A percentile compares a stretch with the other conserved stretches of the same genome.
Evolutionary conservation across 176 grass and related monocot genomes (phyloP).

Genomic region (Eleusine indica): DNA sequence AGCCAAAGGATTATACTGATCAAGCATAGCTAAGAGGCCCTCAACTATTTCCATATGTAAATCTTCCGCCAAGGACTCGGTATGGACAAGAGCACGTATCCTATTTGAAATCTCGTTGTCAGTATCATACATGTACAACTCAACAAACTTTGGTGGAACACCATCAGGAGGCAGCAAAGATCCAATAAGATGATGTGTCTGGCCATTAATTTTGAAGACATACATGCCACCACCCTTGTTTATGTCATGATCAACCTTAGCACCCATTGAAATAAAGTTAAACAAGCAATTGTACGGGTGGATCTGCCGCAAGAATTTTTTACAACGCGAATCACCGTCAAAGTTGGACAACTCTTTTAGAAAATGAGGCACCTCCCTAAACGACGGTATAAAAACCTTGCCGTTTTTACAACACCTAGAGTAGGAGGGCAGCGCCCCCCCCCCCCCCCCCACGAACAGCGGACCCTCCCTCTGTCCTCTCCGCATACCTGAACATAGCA

Average conservation of each 20-base stretch:
- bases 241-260: not conserved
- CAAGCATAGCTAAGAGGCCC: not conserved
- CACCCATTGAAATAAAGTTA: not conserved
- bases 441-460: too few relatives aligned
- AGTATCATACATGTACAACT: not conserved
- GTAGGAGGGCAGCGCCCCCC: too few relatives aligned
- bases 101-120: not conserved
- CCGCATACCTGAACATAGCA: too few relatives aligned
- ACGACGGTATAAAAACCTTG: too few relatives aligned
- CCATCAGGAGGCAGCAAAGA: not conserved
- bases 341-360: too few relatives aligned
- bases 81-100: not conserved
- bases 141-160: not conserved
- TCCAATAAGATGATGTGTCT: not conserved
- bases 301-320: too few relatives aligned
- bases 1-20: not conserved
- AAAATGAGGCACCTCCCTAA: too few relatives aligned
- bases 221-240: not conserved
- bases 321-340: too few relatives aligned
- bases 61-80: not conserved
- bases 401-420: too few relatives aligned
- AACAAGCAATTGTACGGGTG: too few relatives aligned
- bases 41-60: not conserved
- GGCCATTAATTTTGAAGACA: not conserved
- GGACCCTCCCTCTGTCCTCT: too few relatives aligned